These are phyloP conservation scores for Alternaria novae-zelandiae DNA, from an alignment of 2,329 filamentous ascomycete genomes.

Conservation along the genomic window DNA sequence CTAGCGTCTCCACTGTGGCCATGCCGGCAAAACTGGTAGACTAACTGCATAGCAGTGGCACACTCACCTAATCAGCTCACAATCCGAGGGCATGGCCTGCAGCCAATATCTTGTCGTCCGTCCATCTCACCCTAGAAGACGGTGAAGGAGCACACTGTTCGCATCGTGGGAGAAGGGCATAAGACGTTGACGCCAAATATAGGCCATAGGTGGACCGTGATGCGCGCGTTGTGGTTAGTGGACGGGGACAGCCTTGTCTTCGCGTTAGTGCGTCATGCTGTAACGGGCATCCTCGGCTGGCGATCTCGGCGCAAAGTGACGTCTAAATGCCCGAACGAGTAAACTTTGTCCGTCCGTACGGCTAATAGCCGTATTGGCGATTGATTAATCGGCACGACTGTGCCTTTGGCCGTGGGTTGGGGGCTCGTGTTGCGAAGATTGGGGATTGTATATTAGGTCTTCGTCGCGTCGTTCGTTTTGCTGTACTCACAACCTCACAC, in stretches of 20 bases:
- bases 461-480: background rate
- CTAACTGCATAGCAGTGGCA: background rate
- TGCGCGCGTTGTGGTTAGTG: background rate
- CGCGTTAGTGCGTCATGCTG: background rate
- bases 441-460: background rate
- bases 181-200: background rate
- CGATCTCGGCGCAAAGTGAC: conserved; percentile 2
- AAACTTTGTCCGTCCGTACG: background rate
- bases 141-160: background rate
- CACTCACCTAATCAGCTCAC: background rate
- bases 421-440: background rate
- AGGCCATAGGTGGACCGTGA: background rate
- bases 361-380: background rate
- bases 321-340: background rate
- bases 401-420: background rate
- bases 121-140: too few species aligned
- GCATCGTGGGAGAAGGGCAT: background rate
- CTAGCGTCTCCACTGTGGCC: background rate
- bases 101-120: background rate
- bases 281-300: background rate
- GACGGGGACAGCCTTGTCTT: background rate
- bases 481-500: background rate
- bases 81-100: background rate
- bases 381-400: conserved; percentile 1
- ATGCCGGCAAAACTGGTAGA: background rate